These are phyloP conservation scores for Myxozyma melibiosi DNA, from an alignment of 805 yeast species.

Conservation along the genomic window DNA sequence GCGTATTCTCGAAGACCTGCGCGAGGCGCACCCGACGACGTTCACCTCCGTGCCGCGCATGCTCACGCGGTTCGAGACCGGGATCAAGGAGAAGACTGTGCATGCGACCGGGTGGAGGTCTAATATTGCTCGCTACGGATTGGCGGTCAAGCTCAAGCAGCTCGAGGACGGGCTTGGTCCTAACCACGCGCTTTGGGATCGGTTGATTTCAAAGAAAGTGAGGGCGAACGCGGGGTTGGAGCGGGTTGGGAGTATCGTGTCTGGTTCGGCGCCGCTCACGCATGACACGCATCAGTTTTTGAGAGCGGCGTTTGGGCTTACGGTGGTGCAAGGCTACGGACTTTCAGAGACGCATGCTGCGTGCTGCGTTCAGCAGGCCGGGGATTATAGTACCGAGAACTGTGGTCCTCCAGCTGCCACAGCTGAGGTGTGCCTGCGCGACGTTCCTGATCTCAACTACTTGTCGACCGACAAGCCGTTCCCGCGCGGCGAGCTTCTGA, in stretches of 20 bases:
- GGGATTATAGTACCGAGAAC: slow-evolving; percentile 53
- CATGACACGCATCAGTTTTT: slow-evolving; percentile 62
- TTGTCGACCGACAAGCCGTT: slow-evolving; percentile 48
- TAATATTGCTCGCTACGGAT: slow-evolving; percentile 46
- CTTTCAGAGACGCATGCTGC: slow-evolving; percentile 53
- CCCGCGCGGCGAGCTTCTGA: slow-evolving; percentile 59
- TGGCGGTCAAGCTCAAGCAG: slow-evolving; percentile 45
- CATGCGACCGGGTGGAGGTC: slow-evolving; percentile 52
- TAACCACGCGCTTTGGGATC: slow-evolving; percentile 45
- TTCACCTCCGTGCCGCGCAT: slow-evolving; percentile 67
- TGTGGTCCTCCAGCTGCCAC: slow-evolving; percentile 63
- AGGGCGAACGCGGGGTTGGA: slow-evolving; percentile 53
- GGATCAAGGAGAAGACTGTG: slow-evolving; percentile 53
- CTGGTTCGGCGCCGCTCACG: slow-evolving; percentile 74
- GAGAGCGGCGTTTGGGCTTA: slow-evolving; percentile 59
- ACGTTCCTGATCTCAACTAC: slow-evolving; percentile 66
- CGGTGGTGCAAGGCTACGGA: slow-evolving; percentile 74
- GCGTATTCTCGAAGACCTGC: slow-evolving; percentile 61
- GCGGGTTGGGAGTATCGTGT: slow-evolving; percentile 46
- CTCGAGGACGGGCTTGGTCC: slow-evolving; percentile 46
- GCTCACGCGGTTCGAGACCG: slow-evolving; percentile 62
- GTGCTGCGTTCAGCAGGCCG: slow-evolving; percentile 41
- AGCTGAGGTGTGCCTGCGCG: slow-evolving; percentile 62
- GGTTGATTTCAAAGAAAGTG: slow-evolving; percentile 48
- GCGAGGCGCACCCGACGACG: slow-evolving; percentile 55